Evolutionary conservation across 257 asterid species (phyloP), one percentile per base, ranked within the genome.

Genomic region (Penstemon davidsonii): DNA sequence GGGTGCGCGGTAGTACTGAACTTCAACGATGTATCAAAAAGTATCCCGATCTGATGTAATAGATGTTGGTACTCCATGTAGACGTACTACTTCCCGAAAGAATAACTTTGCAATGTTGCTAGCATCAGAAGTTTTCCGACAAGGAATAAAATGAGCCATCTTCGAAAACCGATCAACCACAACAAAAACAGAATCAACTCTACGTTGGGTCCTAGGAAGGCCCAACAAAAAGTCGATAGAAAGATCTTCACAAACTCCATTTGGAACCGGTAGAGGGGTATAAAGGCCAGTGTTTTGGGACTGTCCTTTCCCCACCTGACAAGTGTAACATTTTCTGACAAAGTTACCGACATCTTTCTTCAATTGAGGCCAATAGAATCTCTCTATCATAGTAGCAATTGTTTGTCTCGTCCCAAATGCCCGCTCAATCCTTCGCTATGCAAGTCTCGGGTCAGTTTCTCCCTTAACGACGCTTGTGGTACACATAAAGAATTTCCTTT

Each of bases 151-250:
- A 8, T 44, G n/a, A 12, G 8, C 2, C 49, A 41, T 60, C 51
- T 60, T 60, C 1, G 66, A 60, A 15, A 60, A 60, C 12, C 36
- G 44, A 5, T 58, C 63, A 58, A 58, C 25, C 7, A 37, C 46
- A 10, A 37, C 45, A 37, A 10, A 40, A 40, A 12, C 4, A 3
- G 4, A 58, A 58, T 33, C 63, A 36, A 8, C 19, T 38, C 25
- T 44, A 37, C 3, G 6, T 33, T 38, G 43, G 37, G 15, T 58
- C 10, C 15, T 10, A 8, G 47, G 61, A 6, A 3, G 10, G 3
- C 61, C 9, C 6, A 33, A 9, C 18, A 19, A 2, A 33, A 13
- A 52, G 19, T 12, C 56, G 5, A 52, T 52, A 7, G 56, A 5
- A 18, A 52, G 18, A 52, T 52, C 56, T 52, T 19, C 10, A 37